Conservation (phyloP, 495 filamentous ascomycete species). For the Lophium mytilinum region DNA sequence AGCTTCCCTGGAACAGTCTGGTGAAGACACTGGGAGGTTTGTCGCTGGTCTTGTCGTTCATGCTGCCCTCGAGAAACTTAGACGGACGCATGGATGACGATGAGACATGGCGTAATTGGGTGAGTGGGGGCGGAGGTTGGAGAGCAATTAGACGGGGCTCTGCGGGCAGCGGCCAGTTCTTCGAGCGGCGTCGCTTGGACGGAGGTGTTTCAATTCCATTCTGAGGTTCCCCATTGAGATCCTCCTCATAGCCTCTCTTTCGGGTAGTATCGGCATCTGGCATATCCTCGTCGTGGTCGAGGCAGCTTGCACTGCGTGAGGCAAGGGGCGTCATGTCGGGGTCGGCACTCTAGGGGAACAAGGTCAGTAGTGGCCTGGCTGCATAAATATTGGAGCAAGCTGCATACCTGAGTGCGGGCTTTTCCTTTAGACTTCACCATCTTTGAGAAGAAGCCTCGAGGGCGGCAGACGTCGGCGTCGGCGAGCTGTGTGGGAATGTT, state of each 20-base stretch:
- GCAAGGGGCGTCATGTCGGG: background rate
- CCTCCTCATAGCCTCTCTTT: background rate
- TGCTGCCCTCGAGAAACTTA: slow-evolving; percentile 27
- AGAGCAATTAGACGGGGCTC: slow-evolving; percentile 6
- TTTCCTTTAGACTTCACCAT: no score
- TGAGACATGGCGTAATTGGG: background rate
- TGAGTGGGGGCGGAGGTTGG: background rate
- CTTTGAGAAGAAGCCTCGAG: no score
- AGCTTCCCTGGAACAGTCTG: background rate
- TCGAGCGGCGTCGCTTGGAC: slow-evolving; percentile 42
- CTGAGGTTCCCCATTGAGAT: background rate
- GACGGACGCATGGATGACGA: background rate
- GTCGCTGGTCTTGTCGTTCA: slow-evolving; percentile 27
- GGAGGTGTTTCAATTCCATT: slow-evolving; percentile 19
- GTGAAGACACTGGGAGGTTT: slow-evolving; percentile 26
- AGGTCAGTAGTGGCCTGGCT: background rate
- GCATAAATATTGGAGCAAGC: no score
- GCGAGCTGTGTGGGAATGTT: background rate
- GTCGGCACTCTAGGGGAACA: background rate
- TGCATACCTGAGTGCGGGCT: no score
- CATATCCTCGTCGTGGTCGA: no score
- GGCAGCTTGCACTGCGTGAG: background rate
- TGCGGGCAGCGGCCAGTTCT: slow-evolving; percentile 43
- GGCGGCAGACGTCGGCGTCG: background rate
- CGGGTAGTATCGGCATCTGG: background rate